These are phyloP conservation scores for Thermoascus crustaceus DNA, from an alignment of 2,329 filamentous ascomycete genomes.

Conservation along the genomic window DNA sequence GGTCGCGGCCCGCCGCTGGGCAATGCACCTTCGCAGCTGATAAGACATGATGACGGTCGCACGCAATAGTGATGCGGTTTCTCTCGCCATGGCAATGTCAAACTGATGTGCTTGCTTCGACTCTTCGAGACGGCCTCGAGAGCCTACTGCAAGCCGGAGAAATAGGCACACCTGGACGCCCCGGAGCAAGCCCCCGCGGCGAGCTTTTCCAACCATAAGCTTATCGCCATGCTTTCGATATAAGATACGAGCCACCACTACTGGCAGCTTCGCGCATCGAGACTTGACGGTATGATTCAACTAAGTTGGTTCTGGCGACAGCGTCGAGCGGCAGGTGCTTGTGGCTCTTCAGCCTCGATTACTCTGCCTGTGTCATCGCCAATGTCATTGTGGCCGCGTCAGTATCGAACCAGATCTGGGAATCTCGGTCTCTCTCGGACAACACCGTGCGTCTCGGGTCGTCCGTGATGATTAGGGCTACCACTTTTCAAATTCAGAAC, in stretches of 20 bases:
- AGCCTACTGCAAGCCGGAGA: too few species aligned
- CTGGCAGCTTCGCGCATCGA: too few species aligned
- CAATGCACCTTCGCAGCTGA: neutral
- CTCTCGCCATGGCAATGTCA: conserved; percentile 1
- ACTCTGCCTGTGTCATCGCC: too few species aligned
- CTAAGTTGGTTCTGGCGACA: too few species aligned
- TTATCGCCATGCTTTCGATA: neutral
- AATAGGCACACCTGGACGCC: too few species aligned
- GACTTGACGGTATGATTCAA: too few species aligned
- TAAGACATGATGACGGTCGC: neutral
- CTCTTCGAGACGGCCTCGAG: too few species aligned
- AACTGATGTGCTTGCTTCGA: neutral
- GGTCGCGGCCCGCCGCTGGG: too few species aligned
- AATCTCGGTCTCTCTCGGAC: neutral
- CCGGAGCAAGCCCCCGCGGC: conserved; percentile 1
- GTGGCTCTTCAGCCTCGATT: too few species aligned
- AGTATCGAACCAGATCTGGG: neutral
- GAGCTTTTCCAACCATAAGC: neutral
- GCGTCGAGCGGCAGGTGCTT: too few species aligned
- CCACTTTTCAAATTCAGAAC: too few species aligned
- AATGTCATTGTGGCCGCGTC: neutral
- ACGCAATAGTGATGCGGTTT: neutral
- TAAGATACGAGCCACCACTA: neutral
- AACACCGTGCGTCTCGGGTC: neutral
- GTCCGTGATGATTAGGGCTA: too few species aligned